Conservation (phyloP, 2,329 filamentous ascomycete genomes). For the Verticillium zaregamsianum region DNA sequence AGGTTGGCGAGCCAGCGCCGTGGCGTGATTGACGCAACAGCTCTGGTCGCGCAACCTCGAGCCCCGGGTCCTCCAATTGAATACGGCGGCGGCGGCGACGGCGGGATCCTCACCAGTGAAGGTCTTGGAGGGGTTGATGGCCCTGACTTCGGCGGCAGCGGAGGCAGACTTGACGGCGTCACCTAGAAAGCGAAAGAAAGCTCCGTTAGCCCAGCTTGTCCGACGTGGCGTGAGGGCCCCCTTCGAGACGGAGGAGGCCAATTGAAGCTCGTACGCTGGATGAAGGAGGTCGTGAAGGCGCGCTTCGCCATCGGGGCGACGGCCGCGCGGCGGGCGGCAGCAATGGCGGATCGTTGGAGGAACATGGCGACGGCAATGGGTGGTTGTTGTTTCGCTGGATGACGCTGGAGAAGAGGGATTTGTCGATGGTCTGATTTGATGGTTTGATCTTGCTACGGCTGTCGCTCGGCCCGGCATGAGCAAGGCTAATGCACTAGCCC, state of each 20-base stretch:
- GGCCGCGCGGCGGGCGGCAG: constrained; percentile 57
- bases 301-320: constrained; percentile 50
- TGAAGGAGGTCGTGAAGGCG: constrained; percentile 55
- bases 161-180: constrained; percentile 36
- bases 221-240: neutral
- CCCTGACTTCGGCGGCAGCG: neutral
- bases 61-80: constrained; percentile 5
- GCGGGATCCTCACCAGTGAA: constrained; percentile 37
- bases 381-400: constrained; percentile 10
- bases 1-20: constrained; percentile 4
- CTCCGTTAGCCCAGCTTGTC: neutral
- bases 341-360: constrained; percentile 58
- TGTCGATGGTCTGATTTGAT: constrained; percentile 43
- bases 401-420: constrained; percentile 36
- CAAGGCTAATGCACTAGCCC: neutral
- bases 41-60: constrained; percentile 4
- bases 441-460: constrained; percentile 20
- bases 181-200: constrained; percentile 19
- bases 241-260: constrained; percentile 11
- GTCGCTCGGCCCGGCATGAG: constrained; percentile 7
- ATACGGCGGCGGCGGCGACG: neutral
- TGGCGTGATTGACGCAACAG: neutral
- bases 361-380: constrained; percentile 48
- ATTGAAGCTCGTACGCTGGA: constrained; percentile 49
- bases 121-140: constrained; percentile 39